These are phyloP conservation scores for Coniferiporia weirii DNA, from an alignment of 1,284 basidiomycete genomes.

Conservation along the genomic window DNA sequence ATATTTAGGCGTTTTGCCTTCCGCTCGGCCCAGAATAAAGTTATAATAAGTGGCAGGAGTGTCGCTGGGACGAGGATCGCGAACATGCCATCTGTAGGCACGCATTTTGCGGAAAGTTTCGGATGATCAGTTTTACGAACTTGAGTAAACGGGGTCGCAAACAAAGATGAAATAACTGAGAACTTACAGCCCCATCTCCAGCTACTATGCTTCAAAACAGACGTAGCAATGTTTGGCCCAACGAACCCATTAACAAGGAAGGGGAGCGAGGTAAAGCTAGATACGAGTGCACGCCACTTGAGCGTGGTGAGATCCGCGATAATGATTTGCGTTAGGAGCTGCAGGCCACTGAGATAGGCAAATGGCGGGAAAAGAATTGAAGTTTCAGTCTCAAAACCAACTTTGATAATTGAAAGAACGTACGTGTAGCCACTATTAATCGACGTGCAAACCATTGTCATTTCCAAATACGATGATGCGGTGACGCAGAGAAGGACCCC, in stretches of 20 bases:
- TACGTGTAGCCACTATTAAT: constrained; percentile 47
- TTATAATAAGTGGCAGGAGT: constrained; percentile 54
- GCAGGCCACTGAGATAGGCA: constrained; percentile 44
- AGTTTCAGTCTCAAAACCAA: neutral
- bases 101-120: neutral
- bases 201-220: constrained; percentile 46
- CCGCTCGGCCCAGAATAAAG: constrained; percentile 67
- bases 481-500: neutral
- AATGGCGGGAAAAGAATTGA: neutral
- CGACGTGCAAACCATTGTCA: neutral
- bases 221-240: constrained; percentile 62
- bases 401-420: constrained; percentile 20
- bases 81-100: constrained; percentile 59
- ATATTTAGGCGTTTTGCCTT: constrained; percentile 52
- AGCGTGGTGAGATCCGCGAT: constrained; percentile 79
- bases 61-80: constrained; percentile 53
- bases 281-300: constrained; percentile 71
- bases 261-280: constrained; percentile 59
- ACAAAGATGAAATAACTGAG: neutral
- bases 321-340: constrained; percentile 70
- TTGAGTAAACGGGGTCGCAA: neutral
- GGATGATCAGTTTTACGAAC: neutral
- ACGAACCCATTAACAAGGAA: constrained; percentile 68
- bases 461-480: neutral
- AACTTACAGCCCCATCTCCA: constrained; percentile 75